Base-by-base conservation (phyloP, 495 filamentous ascomycete genomes). In the Aspergillus kassunensis region DNA sequence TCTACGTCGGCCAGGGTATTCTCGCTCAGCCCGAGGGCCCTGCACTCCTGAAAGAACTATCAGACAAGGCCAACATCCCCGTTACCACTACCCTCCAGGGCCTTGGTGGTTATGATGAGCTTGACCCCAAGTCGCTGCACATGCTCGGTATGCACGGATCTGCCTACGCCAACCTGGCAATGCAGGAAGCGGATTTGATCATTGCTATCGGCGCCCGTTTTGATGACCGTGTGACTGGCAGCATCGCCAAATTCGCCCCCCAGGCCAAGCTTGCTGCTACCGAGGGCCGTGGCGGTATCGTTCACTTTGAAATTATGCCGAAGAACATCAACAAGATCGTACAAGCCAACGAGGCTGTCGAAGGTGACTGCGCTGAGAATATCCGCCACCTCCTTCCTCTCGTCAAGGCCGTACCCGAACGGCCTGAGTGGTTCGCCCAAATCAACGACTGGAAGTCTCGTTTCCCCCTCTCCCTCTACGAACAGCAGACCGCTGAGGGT, bases 401-500 rank as follows among this genome's bases (percentile, higher is more conserved):
- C 29, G 63, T 96, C 24, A 68, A 89, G 37, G 20, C 69, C 25
- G 82, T 86, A 55, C 46, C 69, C 10, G 78, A 85, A 21, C 80
- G 91, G n/a, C 75, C 83, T 23, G 87, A 85, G 54, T 97, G 92
- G 92, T 90, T 95, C 54, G 77, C 68, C 24, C 84, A 96, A 73
- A 95, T 97, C 62, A 81, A 85, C 16, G 80, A 80, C 58, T 97
- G 91, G 92, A 96, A 96, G 73, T 70, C 76, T 56, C 84, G 85
- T 36, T 91, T 89, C 78, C 89, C 90, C 2, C 84, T 91, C 62
- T 80, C 76, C 16, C 69, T 73, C 23, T 96, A 89, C 57, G 89
- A 92, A 60, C 80, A 77, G 49, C 83, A 89, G 40, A 81, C 83
- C 36, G 65, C 79, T 20, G 76, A 81, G 20, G 88, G 82, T 23